Evolutionary conservation across 441 rosid genomes (phyloP).

Genomic region (Gossypium davidsonii): DNA sequence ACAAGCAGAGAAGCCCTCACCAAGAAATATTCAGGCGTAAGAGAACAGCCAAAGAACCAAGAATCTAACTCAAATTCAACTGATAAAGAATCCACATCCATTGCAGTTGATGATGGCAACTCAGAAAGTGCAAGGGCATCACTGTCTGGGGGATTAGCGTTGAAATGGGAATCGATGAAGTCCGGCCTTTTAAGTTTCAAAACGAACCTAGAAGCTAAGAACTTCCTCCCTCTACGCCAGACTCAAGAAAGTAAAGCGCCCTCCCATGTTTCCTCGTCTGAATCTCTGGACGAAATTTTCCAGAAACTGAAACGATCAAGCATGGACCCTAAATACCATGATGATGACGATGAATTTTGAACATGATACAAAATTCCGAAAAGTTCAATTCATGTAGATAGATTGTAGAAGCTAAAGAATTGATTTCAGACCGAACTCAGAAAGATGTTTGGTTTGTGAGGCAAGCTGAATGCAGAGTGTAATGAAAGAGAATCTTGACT

Average conservation of each 20-base stretch:
- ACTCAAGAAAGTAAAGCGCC: slow-evolving; percentile 29
- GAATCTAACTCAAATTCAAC: slow-evolving; percentile 27
- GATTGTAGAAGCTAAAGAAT: neutral
- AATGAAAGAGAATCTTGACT: neutral
- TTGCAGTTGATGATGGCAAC: slow-evolving; percentile 35
- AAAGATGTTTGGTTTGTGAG: neutral
- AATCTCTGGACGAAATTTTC: slow-evolving; percentile 64
- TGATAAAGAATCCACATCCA: slow-evolving; percentile 36
- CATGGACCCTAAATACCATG: slow-evolving; percentile 18
- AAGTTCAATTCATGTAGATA: neutral
- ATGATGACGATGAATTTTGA: slow-evolving; percentile 19
- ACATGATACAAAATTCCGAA: neutral
- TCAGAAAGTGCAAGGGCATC: slow-evolving; percentile 15
- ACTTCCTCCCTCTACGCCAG: slow-evolving; percentile 45
- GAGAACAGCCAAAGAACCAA: slow-evolving; percentile 38
- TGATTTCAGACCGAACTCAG: neutral
- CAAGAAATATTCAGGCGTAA: slow-evolving; percentile 49
- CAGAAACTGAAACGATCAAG: slow-evolving; percentile 55
- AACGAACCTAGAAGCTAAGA: slow-evolving; percentile 46
- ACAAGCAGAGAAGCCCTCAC: slow-evolving; percentile 45
- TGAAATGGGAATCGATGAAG: slow-evolving; percentile 68
- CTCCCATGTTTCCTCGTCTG: slow-evolving; percentile 34
- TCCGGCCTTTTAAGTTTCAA: slow-evolving; percentile 53
- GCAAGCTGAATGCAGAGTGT: neutral
- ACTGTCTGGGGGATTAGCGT: slow-evolving; percentile 34